phyloP scores from a whole-genome alignment of 2,329 filamentous ascomycete genomes.

The Ophiocordyceps australis region DNA sequence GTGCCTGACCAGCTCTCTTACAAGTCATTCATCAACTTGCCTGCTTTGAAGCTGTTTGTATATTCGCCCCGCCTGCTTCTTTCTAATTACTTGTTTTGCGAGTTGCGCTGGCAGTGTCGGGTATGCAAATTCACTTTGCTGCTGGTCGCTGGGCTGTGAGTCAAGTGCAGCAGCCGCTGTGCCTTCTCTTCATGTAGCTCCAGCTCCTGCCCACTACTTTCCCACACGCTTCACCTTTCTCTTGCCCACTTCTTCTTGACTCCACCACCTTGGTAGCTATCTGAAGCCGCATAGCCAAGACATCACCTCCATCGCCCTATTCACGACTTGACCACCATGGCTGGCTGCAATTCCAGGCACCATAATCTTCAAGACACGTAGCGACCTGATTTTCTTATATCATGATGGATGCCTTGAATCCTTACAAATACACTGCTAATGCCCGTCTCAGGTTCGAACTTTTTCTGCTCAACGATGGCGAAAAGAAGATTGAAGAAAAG shows the following conservation, averaged over 20 bases:
- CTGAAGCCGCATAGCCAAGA: not conserved
- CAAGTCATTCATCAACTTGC: too few relatives aligned
- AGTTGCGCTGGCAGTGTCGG: too few relatives aligned
- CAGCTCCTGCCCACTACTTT: too few relatives aligned
- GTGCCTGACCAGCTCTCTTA: too few relatives aligned
- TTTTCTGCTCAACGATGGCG: conserved; percentile 69
- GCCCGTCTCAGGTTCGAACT: conserved; percentile 58
- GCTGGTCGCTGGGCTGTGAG: too few relatives aligned
- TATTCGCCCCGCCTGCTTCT: too few relatives aligned
- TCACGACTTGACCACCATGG: conserved; percentile 11
- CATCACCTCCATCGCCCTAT: conserved; percentile 1
- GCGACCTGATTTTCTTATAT: conserved; percentile 8
- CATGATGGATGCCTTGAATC: not conserved
- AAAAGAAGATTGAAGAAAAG: conserved; percentile 86
- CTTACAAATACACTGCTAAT: conserved; percentile 6
- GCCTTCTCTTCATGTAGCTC: too few relatives aligned
- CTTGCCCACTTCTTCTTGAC: not conserved
- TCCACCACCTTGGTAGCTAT: not conserved
- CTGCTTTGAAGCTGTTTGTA: too few relatives aligned
- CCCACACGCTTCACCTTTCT: not conserved
- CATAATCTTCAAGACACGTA: conserved; percentile 16
- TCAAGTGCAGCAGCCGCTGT: too few relatives aligned
- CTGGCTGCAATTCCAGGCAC: conserved; percentile 19
- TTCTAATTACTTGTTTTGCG: too few relatives aligned
- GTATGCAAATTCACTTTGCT: too few relatives aligned